Evolutionary conservation across 257 asterid species (phyloP).

Genomic region (Solanum appendiculatum): DNA sequence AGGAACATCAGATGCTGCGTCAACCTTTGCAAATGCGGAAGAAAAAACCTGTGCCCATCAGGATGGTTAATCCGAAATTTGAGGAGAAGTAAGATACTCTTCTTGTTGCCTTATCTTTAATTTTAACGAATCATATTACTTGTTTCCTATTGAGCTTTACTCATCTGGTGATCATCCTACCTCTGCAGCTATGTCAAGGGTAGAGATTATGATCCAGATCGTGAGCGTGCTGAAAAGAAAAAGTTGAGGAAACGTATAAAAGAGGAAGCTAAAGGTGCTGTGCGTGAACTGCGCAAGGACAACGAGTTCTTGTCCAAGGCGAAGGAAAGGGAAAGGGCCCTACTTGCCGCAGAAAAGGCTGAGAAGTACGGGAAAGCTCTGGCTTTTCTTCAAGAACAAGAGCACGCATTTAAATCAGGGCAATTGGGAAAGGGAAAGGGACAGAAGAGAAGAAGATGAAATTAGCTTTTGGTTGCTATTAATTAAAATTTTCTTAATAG

Average conservation of each 20-base stretch:
- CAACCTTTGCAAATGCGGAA: conserved; percentile 67
- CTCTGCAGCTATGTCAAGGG: conserved; percentile 81
- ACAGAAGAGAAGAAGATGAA: conserved; percentile 65
- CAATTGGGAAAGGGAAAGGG: conserved; percentile 76
- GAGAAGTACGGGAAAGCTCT: conserved; percentile 54
- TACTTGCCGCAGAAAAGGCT: conserved; percentile 48
- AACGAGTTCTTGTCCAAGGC: conserved; percentile 62
- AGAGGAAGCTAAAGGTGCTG: conserved; percentile 70
- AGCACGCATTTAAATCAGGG: conserved; percentile 86
- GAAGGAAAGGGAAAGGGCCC: conserved; percentile 49
- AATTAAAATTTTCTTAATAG: background rate
- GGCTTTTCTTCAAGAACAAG: conserved; percentile 97
- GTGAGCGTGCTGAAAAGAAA: conserved; percentile 69
- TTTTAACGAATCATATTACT: background rate
- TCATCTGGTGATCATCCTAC: background rate
- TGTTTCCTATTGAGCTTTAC: background rate
- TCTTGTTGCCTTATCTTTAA: background rate
- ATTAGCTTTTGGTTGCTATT: background rate
- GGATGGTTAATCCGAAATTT: conserved; percentile 70
- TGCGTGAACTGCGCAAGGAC: conserved; percentile 75
- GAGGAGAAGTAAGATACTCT: conserved; percentile 54
- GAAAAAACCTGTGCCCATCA: conserved; percentile 42
- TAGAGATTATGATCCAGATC: conserved; percentile 96
- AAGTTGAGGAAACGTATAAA: conserved; percentile 51
- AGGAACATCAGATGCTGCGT: conserved; percentile 53